Conservation (phyloP, 306 rosid genomes). For the Vachellia collinsii region DNA sequence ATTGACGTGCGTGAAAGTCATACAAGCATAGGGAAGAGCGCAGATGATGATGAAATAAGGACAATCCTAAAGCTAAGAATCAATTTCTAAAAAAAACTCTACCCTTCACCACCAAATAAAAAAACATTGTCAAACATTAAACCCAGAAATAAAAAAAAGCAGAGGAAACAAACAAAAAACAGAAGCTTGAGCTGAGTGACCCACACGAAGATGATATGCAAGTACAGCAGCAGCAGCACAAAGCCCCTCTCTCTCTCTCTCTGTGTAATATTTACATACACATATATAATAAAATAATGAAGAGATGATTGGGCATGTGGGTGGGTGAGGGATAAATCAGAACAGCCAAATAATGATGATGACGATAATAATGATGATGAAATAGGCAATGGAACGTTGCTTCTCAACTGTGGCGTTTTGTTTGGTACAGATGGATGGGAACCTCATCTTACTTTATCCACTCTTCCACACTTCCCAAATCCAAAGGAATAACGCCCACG, state of each 20-base stretch:
- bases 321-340: constrained; percentile 10
- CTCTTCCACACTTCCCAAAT: too few species aligned
- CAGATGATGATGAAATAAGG: neutral
- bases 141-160: too few species aligned
- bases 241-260: neutral
- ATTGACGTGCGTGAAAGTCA: neutral
- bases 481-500: too few species aligned
- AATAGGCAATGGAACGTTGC: too few species aligned
- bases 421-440: too few species aligned
- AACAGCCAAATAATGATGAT: neutral
- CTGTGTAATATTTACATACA: too few species aligned
- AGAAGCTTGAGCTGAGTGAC: neutral
- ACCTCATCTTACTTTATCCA: too few species aligned
- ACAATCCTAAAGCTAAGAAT: neutral
- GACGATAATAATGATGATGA: neutral
- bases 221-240: neutral
- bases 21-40: neutral
- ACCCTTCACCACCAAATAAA: too few species aligned
- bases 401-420: too few species aligned
- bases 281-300: neutral
- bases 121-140: too few species aligned
- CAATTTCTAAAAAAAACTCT: too few species aligned
- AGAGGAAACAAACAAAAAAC: neutral
- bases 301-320: constrained; percentile 50
- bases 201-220: too few species aligned